These are phyloP conservation scores for Erodium maritimum DNA, from an alignment of 345 rosid genomes.

Conservation along the genomic window DNA sequence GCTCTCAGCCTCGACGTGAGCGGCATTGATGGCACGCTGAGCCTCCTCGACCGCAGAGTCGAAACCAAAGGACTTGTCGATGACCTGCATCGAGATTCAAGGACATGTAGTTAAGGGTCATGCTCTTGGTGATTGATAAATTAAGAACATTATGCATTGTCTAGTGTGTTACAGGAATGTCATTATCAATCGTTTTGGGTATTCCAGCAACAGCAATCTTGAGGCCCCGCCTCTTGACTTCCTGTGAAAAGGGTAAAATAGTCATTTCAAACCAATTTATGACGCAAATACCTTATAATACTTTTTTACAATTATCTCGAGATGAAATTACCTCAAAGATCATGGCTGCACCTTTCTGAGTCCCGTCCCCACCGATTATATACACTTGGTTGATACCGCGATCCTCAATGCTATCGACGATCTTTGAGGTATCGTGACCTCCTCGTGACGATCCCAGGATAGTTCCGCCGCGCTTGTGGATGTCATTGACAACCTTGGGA, in stretches of 20 bases:
- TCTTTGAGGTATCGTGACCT: slow-evolving; percentile 62
- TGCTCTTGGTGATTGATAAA: too few species aligned
- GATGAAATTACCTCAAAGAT: slow-evolving; percentile 50
- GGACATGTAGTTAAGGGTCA: neutral
- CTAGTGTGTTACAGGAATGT: slow-evolving; percentile 54
- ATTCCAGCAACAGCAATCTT: slow-evolving; percentile 83
- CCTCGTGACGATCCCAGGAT: slow-evolving; percentile 72
- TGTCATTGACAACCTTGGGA: slow-evolving; percentile 55
- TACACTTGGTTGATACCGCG: slow-evolving; percentile 84
- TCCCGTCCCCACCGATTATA: slow-evolving; percentile 88
- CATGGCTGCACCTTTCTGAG: slow-evolving; percentile 76
- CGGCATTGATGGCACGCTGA: slow-evolving; percentile 43
- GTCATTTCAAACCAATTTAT: too few species aligned
- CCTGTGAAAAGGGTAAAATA: slow-evolving; percentile 37
- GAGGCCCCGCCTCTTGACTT: slow-evolving; percentile 65
- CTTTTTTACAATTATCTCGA: neutral
- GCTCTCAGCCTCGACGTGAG: slow-evolving; percentile 40
- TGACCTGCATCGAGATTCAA: too few species aligned
- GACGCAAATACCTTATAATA: too few species aligned
- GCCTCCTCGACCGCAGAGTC: slow-evolving; percentile 47
- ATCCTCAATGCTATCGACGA: slow-evolving; percentile 78
- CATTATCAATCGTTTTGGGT: slow-evolving; percentile 86
- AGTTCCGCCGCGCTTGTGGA: slow-evolving; percentile 79
- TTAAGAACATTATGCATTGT: neutral
- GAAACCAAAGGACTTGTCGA: slow-evolving; percentile 41